Evolutionary conservation across 2,329 filamentous ascomycete species (phyloP).

Genomic region (Chrysoporthe austroafricana): DNA sequence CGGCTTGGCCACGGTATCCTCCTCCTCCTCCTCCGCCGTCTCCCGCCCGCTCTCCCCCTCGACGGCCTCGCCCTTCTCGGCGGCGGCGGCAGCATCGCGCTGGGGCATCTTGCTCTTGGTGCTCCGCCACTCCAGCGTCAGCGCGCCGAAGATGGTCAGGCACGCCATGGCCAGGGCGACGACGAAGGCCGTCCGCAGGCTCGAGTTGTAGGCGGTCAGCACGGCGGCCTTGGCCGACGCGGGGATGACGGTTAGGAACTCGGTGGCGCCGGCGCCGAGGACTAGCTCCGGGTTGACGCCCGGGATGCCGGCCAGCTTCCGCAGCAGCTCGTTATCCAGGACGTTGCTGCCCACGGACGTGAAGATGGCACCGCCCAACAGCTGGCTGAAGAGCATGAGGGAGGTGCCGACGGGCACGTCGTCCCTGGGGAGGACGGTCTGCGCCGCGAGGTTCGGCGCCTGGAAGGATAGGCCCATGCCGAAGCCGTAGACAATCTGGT

Average conservation of each 20-base stretch:
- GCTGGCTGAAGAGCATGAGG: slow-evolving; percentile 50
- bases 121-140: slow-evolving; percentile 63
- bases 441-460: slow-evolving; percentile 50
- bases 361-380: slow-evolving; percentile 51
- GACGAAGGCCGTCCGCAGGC: slow-evolving; percentile 62
- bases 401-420: slow-evolving; percentile 49
- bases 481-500: slow-evolving; percentile 49
- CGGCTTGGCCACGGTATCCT: not conserved
- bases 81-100: slow-evolving; percentile 27
- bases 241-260: slow-evolving; percentile 32
- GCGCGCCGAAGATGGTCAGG: slow-evolving; percentile 57
- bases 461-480: slow-evolving; percentile 51
- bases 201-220: slow-evolving; percentile 61
- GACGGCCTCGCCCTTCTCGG: not conserved
- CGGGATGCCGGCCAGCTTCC: slow-evolving; percentile 37
- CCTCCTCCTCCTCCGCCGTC: not conserved
- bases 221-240: slow-evolving; percentile 28
- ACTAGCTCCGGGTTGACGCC: slow-evolving; percentile 33
- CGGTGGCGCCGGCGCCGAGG: slow-evolving; percentile 31
- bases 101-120: slow-evolving; percentile 40
- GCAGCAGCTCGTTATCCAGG: slow-evolving; percentile 45
- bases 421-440: slow-evolving; percentile 46
- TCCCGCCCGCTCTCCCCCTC: not conserved
- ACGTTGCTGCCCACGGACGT: slow-evolving; percentile 51
- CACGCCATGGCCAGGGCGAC: slow-evolving; percentile 59